Evolutionary conservation across 225 moss, liverwort and hornwort genomes (phyloP).

Genomic region (Marchantia polymorpha): DNA sequence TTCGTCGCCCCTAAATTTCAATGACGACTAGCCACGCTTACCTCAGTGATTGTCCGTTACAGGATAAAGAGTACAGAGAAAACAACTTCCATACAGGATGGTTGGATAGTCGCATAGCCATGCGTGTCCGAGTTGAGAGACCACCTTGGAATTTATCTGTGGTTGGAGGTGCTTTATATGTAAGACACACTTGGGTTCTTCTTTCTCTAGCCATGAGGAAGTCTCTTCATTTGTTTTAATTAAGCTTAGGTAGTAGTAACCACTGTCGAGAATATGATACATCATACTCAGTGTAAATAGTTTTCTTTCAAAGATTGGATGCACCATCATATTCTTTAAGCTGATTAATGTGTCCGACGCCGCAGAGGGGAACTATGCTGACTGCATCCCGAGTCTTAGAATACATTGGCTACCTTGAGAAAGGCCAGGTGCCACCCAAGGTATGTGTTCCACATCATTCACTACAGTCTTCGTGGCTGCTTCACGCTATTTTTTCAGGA

Average conservation of each 20-base stretch:
- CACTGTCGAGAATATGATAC: neutral
- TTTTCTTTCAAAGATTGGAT: neutral
- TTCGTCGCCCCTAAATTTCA: neutral
- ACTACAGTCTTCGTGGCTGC: neutral
- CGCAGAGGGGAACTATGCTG: conserved; percentile 74
- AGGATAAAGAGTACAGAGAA: conserved; percentile 83
- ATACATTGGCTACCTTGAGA: conserved; percentile 88
- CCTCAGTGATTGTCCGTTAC: conserved; percentile 18
- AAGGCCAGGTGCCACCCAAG: conserved; percentile 96
- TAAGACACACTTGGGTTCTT: conserved; percentile 36
- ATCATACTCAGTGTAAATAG: neutral
- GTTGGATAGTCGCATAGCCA: conserved; percentile 88
- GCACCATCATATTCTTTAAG: neutral
- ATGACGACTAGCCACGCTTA: neutral
- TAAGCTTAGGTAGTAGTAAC: no score
- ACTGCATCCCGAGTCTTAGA: conserved; percentile 78
- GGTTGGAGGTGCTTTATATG: conserved; percentile 78
- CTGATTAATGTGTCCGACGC: neutral
- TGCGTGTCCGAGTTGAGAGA: conserved; percentile 86
- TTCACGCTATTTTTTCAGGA: neutral
- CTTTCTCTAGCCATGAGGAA: no score
- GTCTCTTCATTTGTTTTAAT: no score
- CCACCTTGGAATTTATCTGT: conserved; percentile 88
- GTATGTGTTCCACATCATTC: conserved; percentile 26
- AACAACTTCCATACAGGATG: conserved; percentile 92